Conservation (phyloP, 164 flowering plant species). For the Hamamelis virginiana region DNA sequence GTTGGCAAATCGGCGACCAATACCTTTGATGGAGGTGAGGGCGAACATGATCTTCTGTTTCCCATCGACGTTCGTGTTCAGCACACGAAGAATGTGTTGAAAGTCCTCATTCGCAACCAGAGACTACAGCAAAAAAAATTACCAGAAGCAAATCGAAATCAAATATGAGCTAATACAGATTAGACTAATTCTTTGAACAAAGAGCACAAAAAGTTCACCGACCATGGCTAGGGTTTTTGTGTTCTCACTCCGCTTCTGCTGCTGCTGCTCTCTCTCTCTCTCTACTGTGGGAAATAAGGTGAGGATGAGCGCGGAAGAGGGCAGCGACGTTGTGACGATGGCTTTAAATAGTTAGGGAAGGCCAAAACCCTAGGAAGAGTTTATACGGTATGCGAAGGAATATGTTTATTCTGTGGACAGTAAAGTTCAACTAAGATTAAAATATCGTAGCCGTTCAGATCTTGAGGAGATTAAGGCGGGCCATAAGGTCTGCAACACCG, state of each 20-base stretch:
- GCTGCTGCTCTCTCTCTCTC: too few relatives aligned
- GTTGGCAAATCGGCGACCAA: conserved; percentile 54
- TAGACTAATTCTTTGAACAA: not conserved
- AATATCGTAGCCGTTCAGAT: too few relatives aligned
- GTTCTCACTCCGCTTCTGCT: too few relatives aligned
- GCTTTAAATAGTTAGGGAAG: not conserved
- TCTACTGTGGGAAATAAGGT: not conserved
- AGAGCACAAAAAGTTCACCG: not conserved
- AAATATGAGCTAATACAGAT: not conserved
- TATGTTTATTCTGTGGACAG: not conserved
- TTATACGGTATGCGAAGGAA: not conserved
- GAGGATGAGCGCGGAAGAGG: not conserved
- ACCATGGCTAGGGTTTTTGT: conserved; percentile 10
- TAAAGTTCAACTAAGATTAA: too few relatives aligned
- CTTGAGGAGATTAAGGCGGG: too few relatives aligned
- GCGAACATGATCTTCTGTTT: conserved; percentile 63
- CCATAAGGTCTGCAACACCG: too few relatives aligned
- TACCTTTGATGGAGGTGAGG: conserved; percentile 56
- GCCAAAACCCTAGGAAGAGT: conserved; percentile 7
- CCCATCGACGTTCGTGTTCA: conserved; percentile 62
- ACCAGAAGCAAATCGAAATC: not conserved
- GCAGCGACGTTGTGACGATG: not conserved
- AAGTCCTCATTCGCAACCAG: conserved; percentile 53
- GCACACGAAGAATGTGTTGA: conserved; percentile 58
- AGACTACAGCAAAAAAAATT: conserved; percentile 23